A percentile compares a stretch with the other conserved stretches of the same genome.
Conservation (phyloP, 345 rosid genomes). For the Eucalyptus cloeziana region DNA sequence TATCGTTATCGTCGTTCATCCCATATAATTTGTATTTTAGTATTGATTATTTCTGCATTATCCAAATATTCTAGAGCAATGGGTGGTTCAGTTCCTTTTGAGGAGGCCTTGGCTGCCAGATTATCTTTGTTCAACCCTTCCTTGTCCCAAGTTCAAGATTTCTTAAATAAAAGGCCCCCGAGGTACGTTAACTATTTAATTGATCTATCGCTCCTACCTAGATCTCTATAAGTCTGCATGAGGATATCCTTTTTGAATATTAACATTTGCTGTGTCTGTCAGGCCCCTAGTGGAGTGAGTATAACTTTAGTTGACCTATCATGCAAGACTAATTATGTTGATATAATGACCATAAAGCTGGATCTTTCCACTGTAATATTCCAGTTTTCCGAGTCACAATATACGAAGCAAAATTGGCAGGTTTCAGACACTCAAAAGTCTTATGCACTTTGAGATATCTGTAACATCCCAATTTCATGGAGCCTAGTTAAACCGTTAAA, state of each 20-base stretch:
- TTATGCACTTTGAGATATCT: background rate
- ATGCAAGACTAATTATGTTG: background rate
- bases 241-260: background rate
- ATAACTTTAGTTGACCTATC: background rate
- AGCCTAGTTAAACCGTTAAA: background rate
- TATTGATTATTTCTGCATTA: background rate
- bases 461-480: background rate
- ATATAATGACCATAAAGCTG: background rate
- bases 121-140: slow-evolving; percentile 83
- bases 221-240: background rate
- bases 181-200: slow-evolving; percentile 27
- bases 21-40: background rate
- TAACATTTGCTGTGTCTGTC: background rate
- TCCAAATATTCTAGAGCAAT: slow-evolving; percentile 55
- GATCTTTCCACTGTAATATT: background rate
- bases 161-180: slow-evolving; percentile 66
- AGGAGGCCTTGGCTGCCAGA: slow-evolving; percentile 90
- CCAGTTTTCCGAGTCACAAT: background rate
- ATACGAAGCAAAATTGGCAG: background rate
- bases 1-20: background rate
- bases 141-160: slow-evolving; percentile 60
- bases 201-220: background rate
- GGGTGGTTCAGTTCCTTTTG: slow-evolving; percentile 95
- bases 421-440: background rate
- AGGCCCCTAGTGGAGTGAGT: background rate